phyloP scores from a whole-genome alignment of 768 basidiomycete species.

The Cyclocybe aegerita region DNA sequence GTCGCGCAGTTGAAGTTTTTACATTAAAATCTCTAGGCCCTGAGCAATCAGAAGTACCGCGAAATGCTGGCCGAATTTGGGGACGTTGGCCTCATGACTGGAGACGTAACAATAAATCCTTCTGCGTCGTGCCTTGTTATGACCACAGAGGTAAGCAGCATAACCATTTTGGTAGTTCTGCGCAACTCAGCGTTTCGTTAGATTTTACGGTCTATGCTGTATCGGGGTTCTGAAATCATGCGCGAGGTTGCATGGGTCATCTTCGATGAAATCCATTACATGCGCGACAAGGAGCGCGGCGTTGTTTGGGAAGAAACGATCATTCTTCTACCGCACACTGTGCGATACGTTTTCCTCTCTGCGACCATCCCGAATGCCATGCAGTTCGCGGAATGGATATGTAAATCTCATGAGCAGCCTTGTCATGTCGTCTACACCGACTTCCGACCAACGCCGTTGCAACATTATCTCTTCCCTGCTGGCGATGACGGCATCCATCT shows the following conservation, averaged over 20 bases:
- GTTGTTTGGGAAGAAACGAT: constrained; percentile 99
- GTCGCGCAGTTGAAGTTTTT: constrained; percentile 17
- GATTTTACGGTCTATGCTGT: constrained; percentile 99
- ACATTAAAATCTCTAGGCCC: constrained; percentile 57
- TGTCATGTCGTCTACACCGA: constrained; percentile 99
- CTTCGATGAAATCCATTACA: constrained; percentile 99
- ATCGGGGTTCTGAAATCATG: constrained; percentile 98
- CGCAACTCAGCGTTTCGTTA: constrained; percentile 26
- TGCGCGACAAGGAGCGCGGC: constrained; percentile 98
- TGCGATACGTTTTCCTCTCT: constrained; percentile 97
- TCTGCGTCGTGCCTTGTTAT: constrained; percentile 96
- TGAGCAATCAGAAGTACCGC: constrained; percentile 98
- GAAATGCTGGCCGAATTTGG: constrained; percentile 97
- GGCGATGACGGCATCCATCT: constrained; percentile 97
- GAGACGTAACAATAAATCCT: constrained; percentile 98
- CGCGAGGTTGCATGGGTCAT: constrained; percentile 99
- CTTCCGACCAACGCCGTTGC: constrained; percentile 96
- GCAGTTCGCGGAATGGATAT: constrained; percentile 99
- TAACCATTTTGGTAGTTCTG: background rate
- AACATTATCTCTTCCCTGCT: constrained; percentile 96
- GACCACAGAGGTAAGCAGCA: constrained; percentile 86
- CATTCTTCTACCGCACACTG: constrained; percentile 92
- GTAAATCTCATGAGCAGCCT: constrained; percentile 94
- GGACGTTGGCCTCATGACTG: constrained; percentile 98
- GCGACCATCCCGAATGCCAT: constrained; percentile 99